phyloP scores from a whole-genome alignment of 2,329 filamentous ascomycete genomes.

The Epichloe bromicola region DNA sequence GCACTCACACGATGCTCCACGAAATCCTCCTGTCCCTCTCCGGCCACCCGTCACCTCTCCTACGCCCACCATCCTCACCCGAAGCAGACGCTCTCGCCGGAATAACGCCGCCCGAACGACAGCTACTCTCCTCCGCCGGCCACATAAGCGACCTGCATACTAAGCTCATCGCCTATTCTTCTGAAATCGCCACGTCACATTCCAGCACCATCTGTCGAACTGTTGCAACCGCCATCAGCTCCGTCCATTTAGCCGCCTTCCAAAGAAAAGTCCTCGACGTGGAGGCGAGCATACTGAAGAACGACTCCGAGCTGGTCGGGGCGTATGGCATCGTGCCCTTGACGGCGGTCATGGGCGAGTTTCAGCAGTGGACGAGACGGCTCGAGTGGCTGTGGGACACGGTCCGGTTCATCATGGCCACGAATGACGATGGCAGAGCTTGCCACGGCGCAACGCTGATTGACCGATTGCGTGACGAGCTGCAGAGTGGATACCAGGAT shows the following conservation, averaged over 20 bases:
- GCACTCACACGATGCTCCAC: conserved; percentile 62
- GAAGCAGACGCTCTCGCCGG: conserved; percentile 33
- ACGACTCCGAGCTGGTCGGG: conserved; percentile 69
- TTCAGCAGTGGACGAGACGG: conserved; percentile 72
- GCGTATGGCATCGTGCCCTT: conserved; percentile 89
- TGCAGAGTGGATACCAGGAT: conserved; percentile 80
- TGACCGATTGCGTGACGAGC: conserved; percentile 58
- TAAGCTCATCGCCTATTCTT: conserved; percentile 53
- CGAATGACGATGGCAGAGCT: conserved; percentile 18
- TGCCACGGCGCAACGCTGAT: conserved; percentile 65
- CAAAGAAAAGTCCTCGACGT: conserved; percentile 76
- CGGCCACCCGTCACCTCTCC: conserved; percentile 81
- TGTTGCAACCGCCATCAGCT: conserved; percentile 64
- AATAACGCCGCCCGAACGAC: conserved; percentile 67
- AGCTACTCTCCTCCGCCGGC: conserved; percentile 64
- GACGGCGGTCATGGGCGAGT: conserved; percentile 71
- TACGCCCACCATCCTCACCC: conserved; percentile 39
- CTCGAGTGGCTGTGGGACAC: conserved; percentile 79
- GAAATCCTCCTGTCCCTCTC: conserved; percentile 95
- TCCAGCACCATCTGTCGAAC: conserved; percentile 76
- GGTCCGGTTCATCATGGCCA: conserved; percentile 50
- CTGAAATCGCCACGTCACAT: conserved; percentile 56
- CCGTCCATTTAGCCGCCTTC: conserved; percentile 65
- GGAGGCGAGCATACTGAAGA: conserved; percentile 62
- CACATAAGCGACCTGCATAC: conserved; percentile 69